Evolutionary conservation across 2,329 filamentous ascomycete species (phyloP).

Genomic region (Niveomyces coronatus): DNA sequence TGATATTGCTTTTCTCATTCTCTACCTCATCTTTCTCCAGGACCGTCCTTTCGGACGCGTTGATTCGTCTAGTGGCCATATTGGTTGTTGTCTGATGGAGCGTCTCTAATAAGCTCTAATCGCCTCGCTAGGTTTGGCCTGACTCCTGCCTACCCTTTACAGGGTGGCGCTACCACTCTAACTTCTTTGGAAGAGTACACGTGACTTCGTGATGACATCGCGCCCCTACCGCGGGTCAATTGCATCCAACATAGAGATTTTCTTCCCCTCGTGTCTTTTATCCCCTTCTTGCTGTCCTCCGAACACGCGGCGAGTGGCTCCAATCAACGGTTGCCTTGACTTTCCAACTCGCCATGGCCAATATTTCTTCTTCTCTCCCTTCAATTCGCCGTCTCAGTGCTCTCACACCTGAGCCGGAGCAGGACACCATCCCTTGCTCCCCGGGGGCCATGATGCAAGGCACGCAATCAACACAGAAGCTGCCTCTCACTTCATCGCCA

Average conservation of each 20-base stretch:
- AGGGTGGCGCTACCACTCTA: background rate
- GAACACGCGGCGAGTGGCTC: too few species aligned
- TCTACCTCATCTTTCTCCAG: constrained; percentile 48
- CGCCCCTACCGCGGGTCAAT: constrained; percentile 5
- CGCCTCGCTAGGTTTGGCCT: too few species aligned
- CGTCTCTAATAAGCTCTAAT: too few species aligned
- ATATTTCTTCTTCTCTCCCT: constrained; percentile 6
- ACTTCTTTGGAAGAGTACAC: constrained; percentile 12
- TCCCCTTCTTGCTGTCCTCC: too few species aligned
- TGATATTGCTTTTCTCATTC: constrained; percentile 55
- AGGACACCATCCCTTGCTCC: constrained; percentile 36
- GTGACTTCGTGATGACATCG: constrained; percentile 16
- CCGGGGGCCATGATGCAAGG: constrained; percentile 25
- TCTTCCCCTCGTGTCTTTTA: too few species aligned
- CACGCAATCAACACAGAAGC: constrained; percentile 37
- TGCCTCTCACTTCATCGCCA: constrained; percentile 30
- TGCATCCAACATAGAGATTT: too few species aligned
- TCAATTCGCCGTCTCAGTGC: constrained; percentile 14
- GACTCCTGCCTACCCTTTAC: too few species aligned
- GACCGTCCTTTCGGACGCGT: constrained; percentile 54
- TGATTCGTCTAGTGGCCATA: constrained; percentile 65
- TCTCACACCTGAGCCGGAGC: constrained; percentile 35
- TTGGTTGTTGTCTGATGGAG: too few species aligned
- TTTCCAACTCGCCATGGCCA: constrained; percentile 8
- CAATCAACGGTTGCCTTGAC: too few species aligned